phyloP scores from a whole-genome alignment of 2,329 filamentous ascomycete genomes.

The Neocatenulostroma microsporum region DNA sequence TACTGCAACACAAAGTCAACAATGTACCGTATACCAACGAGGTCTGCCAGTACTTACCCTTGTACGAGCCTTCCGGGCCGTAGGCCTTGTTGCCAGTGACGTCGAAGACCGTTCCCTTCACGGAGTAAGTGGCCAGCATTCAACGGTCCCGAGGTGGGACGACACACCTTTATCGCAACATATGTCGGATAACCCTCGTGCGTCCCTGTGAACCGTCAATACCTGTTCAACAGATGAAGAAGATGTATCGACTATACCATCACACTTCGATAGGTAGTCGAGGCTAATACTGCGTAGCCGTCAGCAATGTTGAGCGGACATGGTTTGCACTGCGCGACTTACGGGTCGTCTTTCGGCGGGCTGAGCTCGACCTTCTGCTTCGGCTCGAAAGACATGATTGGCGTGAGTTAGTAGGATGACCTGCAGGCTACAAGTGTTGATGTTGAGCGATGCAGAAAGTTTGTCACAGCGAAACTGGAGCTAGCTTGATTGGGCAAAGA shows the following conservation, averaged over 20 bases:
- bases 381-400: slow-evolving; percentile 61
- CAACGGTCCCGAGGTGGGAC: neutral
- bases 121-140: neutral
- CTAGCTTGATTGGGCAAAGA: too few species aligned
- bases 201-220: slow-evolving; percentile 42
- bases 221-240: neutral
- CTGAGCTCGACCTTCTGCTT: slow-evolving; percentile 67
- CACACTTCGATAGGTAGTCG: slow-evolving; percentile 70
- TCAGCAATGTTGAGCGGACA: too few species aligned
- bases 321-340: too few species aligned
- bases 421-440: too few species aligned
- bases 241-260: slow-evolving; percentile 56
- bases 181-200: slow-evolving; percentile 54
- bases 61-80: slow-evolving; percentile 71
- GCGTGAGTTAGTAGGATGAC: too few species aligned
- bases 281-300: too few species aligned
- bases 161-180: slow-evolving; percentile 50
- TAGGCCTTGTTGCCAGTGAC: slow-evolving; percentile 87
- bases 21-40: slow-evolving; percentile 17
- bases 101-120: slow-evolving; percentile 83
- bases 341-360: slow-evolving; percentile 80
- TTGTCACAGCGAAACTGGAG: too few species aligned
- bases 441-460: too few species aligned
- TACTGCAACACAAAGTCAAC: slow-evolving; percentile 49
- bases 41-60: slow-evolving; percentile 58